phyloP scores from a whole-genome alignment of 2,329 filamentous ascomycete genomes.

The Thelonectria rubi region DNA sequence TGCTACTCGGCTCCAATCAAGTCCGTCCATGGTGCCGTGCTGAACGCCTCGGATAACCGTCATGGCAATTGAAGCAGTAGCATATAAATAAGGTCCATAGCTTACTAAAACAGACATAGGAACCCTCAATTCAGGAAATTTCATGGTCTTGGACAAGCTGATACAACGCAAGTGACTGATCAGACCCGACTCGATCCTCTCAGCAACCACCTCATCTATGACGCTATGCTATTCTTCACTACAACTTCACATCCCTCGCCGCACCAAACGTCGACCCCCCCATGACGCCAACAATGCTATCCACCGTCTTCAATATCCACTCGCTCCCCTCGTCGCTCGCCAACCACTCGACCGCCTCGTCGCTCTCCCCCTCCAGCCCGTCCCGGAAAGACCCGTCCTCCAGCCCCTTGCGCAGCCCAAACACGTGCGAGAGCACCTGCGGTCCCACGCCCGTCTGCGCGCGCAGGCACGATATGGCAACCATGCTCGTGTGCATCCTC shows the following conservation, averaged over 20 bases:
- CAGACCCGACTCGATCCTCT: too few relatives aligned
- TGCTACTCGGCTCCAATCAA: background rate
- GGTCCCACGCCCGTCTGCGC: constrained; percentile 85
- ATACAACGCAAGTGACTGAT: too few relatives aligned
- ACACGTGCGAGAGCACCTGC: constrained; percentile 83
- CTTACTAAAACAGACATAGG: background rate
- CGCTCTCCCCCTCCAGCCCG: constrained; percentile 46
- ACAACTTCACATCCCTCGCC: constrained; percentile 36
- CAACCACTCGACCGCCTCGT: constrained; percentile 51
- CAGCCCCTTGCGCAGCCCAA: constrained; percentile 79
- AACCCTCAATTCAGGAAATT: background rate
- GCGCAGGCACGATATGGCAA: constrained; percentile 78
- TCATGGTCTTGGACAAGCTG: too few relatives aligned
- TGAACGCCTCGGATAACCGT: too few relatives aligned
- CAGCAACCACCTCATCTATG: background rate
- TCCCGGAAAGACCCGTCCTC: constrained; percentile 68
- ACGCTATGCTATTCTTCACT: constrained; percentile 15
- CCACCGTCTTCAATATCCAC: constrained; percentile 57
- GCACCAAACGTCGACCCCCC: constrained; percentile 54
- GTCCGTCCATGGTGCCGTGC: too few relatives aligned
- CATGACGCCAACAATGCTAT: constrained; percentile 56
- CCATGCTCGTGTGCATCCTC: constrained; percentile 74
- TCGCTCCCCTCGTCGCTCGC: constrained; percentile 57
- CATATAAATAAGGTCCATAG: too few relatives aligned
- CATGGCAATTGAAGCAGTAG: too few relatives aligned